Conservation (phyloP, 129 eudicot genomes). For the Erigeron canadensis region DNA sequence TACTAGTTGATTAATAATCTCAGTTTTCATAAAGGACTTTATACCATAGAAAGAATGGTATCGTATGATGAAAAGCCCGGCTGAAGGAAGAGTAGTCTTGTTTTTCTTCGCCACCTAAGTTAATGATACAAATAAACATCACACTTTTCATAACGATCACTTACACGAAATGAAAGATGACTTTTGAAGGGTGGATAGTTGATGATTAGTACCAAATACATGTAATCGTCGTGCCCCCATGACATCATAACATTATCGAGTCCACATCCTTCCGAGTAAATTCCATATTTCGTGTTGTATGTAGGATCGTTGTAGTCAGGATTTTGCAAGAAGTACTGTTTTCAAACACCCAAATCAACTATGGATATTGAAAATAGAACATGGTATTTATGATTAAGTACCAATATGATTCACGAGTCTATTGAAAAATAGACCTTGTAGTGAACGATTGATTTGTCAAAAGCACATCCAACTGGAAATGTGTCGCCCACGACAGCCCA, state of each 20-base stretch:
- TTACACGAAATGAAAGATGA: not conserved
- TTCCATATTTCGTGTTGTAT: constrained; percentile 67
- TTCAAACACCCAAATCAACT: not conserved
- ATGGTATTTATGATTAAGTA: not conserved
- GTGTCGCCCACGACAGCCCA: constrained; percentile 98
- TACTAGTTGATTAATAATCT: not conserved
- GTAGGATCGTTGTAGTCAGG: constrained; percentile 61
- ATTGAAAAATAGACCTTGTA: constrained; percentile 51
- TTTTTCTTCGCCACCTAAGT: constrained; percentile 76
- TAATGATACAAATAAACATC: not conserved
- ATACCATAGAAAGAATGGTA: constrained; percentile 88
- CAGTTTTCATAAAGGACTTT: not conserved
- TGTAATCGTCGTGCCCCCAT: constrained; percentile 97
- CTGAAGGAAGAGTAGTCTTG: constrained; percentile 69
- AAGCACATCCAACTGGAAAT: constrained; percentile 90
- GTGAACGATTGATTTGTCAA: constrained; percentile 75
- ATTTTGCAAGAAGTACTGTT: constrained; percentile 68
- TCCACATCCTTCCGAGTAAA: constrained; percentile 74
- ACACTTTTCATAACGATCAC: not conserved
- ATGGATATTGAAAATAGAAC: not conserved
- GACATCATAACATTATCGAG: constrained; percentile 79
- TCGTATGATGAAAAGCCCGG: constrained; percentile 86
- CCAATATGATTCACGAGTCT: not conserved
- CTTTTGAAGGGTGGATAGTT: not conserved
- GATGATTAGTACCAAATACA: constrained; percentile 65